Conservation (phyloP, 495 filamentous ascomycete species). For the Cercophora scortea region DNA sequence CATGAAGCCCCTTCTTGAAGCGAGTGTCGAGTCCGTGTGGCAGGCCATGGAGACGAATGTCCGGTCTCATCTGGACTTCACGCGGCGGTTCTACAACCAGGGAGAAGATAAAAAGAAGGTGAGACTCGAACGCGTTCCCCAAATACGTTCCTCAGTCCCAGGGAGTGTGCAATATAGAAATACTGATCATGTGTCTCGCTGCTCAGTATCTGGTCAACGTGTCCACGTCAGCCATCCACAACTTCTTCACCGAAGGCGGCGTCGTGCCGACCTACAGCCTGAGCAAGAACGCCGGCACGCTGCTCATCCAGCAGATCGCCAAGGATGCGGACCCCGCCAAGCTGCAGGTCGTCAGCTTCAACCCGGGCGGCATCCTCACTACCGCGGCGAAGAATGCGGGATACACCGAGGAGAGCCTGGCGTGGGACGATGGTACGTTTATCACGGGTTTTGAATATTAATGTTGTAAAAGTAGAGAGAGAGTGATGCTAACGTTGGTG, state of each 20-base stretch:
- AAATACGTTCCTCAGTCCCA: background rate
- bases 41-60: slow-evolving; percentile 24
- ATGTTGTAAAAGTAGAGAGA: background rate
- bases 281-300: slow-evolving; percentile 31
- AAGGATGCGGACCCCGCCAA: slow-evolving; percentile 16
- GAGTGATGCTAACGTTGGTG: background rate
- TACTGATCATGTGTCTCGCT: too few species aligned
- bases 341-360: slow-evolving; percentile 36
- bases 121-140: background rate
- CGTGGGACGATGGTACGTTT: slow-evolving; percentile 32
- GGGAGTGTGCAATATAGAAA: too few species aligned
- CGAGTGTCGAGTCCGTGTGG: slow-evolving; percentile 19
- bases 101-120: slow-evolving; percentile 1
- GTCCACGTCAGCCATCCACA: slow-evolving; percentile 23
- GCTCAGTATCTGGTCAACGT: slow-evolving; percentile 28
- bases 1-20: slow-evolving; percentile 1
- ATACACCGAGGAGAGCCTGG: slow-evolving; percentile 1
- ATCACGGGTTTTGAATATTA: background rate
- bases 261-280: slow-evolving; percentile 18
- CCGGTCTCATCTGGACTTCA: slow-evolving; percentile 23
- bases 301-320: slow-evolving; percentile 30
- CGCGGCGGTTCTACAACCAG: slow-evolving; percentile 26
- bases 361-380: slow-evolving; percentile 34
- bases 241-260: slow-evolving; percentile 2
- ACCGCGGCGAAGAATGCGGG: slow-evolving; percentile 15